Evolutionary conservation across 306 rosid species (phyloP).

Genomic region (Cicer judaicum): DNA sequence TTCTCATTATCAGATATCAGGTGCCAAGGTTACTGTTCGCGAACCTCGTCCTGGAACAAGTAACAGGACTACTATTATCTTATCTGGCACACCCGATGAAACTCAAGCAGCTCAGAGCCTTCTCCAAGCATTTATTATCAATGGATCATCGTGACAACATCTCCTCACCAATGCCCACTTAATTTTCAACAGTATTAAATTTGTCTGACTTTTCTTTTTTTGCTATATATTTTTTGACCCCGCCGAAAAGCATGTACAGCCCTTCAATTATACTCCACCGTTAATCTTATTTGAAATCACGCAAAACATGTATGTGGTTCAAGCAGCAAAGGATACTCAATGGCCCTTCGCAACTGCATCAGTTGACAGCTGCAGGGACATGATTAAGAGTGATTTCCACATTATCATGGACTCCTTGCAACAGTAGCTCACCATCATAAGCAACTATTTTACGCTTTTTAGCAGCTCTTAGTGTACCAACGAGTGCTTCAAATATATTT

Average conservation of each 20-base stretch:
- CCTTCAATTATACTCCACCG: not conserved
- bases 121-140: slow-evolving; percentile 84
- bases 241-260: slow-evolving; percentile 43
- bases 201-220: not conserved
- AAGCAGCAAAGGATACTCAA: slow-evolving; percentile 8
- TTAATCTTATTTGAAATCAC: slow-evolving; percentile 13
- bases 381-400: slow-evolving; percentile 86
- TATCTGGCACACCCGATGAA: slow-evolving; percentile 96
- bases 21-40: slow-evolving; percentile 75
- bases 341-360: slow-evolving; percentile 10
- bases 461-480: slow-evolving; percentile 92
- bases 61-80: slow-evolving; percentile 63
- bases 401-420: slow-evolving; percentile 95
- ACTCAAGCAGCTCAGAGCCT: slow-evolving; percentile 96
- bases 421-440: slow-evolving; percentile 87
- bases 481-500: slow-evolving; percentile 90
- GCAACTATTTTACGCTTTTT: slow-evolving; percentile 70
- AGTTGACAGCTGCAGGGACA: slow-evolving; percentile 43
- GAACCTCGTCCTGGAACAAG: slow-evolving; percentile 68
- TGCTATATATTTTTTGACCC: slow-evolving; percentile 7
- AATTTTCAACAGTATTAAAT: slow-evolving; percentile 15
- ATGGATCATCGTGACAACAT: slow-evolving; percentile 65
- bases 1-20: slow-evolving; percentile 68
- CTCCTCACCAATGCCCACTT: not conserved
- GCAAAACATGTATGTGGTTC: slow-evolving; percentile 1